Evolutionary conservation across 1,284 basidiomycete genomes (phyloP).

Genomic region (Rhodotorula mucilaginosa): DNA sequence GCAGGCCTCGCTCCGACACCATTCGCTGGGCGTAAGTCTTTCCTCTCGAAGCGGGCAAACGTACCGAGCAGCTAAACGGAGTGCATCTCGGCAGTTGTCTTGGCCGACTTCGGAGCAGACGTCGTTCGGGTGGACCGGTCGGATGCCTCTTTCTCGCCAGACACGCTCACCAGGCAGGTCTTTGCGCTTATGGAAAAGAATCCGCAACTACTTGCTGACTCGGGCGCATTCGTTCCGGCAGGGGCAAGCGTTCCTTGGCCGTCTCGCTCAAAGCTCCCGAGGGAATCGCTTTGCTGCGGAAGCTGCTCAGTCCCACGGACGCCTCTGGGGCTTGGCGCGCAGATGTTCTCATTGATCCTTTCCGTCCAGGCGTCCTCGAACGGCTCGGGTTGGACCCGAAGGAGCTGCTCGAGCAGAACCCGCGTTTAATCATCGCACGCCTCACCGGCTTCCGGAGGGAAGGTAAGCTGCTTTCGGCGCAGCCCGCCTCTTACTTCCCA

Average conservation of each 20-base stretch:
- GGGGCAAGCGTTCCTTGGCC: constrained; percentile 8
- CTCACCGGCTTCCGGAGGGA: constrained; percentile 49
- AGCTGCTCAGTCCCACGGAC: constrained; percentile 55
- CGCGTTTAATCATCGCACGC: constrained; percentile 46
- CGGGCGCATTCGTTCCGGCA: constrained; percentile 53
- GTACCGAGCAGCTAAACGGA: no score
- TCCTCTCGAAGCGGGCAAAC: no score
- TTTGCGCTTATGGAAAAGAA: not conserved
- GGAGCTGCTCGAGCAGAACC: constrained; percentile 4
- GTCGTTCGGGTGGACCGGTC: constrained; percentile 73
- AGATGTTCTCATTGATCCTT: constrained; percentile 79
- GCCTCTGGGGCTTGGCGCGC: constrained; percentile 49
- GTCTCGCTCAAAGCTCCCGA: constrained; percentile 47
- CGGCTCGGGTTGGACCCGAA: constrained; percentile 55
- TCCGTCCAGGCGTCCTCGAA: constrained; percentile 77
- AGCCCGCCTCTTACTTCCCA: no score
- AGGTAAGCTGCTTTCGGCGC: constrained; percentile 16
- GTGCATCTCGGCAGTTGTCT: constrained; percentile 53
- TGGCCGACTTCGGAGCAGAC: constrained; percentile 76
- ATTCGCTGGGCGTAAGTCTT: constrained; percentile 57
- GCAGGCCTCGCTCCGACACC: constrained; percentile 80
- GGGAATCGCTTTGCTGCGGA: constrained; percentile 61
- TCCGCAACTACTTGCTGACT: not conserved
- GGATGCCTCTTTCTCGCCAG: constrained; percentile 43
- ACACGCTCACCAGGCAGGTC: constrained; percentile 39